phyloP scores from a whole-genome alignment of 2,329 filamentous ascomycete species.

The Sclerotinia borealis region DNA sequence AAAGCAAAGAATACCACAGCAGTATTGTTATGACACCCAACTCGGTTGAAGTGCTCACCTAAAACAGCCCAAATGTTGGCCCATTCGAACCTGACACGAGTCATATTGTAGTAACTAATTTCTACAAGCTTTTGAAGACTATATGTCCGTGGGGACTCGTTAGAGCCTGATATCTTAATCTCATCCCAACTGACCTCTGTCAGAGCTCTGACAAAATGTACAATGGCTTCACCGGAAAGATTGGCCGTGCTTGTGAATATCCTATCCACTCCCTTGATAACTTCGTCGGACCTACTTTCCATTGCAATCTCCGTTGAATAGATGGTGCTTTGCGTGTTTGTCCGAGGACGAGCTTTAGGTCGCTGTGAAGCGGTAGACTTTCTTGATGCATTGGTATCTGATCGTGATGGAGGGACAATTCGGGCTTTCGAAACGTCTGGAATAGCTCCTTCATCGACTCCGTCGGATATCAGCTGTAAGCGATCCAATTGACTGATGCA shows the following conservation, averaged over 20 bases:
- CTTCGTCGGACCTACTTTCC: constrained; percentile 87
- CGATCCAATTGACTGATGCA: constrained; percentile 95
- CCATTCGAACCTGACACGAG: constrained; percentile 96
- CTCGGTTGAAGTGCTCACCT: constrained; percentile 97
- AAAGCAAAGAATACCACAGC: constrained; percentile 96
- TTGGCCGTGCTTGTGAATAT: constrained; percentile 97
- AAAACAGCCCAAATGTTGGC: constrained; percentile 95
- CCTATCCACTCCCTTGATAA: constrained; percentile 85
- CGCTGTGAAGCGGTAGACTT: constrained; percentile 59
- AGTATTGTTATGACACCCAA: constrained; percentile 94
- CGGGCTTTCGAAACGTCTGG: constrained; percentile 86
- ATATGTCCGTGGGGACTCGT: constrained; percentile 92
- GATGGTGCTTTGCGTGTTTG: constrained; percentile 39
- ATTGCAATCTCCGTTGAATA: constrained; percentile 77
- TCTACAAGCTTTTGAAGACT: constrained; percentile 97
- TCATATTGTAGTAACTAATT: constrained; percentile 99
- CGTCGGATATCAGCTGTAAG: constrained; percentile 88
- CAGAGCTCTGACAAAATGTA: constrained; percentile 86
- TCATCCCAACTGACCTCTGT: constrained; percentile 99
- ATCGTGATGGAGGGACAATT: constrained; percentile 52
- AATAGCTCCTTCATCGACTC: constrained; percentile 85
- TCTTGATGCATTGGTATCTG: constrained; percentile 49
- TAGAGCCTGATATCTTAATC: constrained; percentile 93
- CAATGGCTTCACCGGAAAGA: constrained; percentile 86
- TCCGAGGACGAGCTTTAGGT: constrained; percentile 42